phyloP scores from a whole-genome alignment of 805 yeast species.

The Pichia exigua region DNA sequence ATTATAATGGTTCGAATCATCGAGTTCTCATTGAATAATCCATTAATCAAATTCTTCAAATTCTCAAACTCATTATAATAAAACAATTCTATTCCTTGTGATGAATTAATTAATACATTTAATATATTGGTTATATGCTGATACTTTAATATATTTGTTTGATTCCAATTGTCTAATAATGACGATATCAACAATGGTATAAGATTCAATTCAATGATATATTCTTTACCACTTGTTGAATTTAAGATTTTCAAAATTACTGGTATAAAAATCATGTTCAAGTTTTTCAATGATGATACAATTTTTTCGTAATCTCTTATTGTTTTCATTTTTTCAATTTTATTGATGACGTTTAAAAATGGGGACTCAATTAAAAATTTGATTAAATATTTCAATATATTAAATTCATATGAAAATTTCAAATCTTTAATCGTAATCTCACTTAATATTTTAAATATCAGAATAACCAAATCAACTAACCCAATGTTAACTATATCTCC shows the following conservation, averaged over 20 bases:
- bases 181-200: conserved; percentile 56
- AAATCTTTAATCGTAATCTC: conserved; percentile 7
- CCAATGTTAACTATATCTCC: background rate
- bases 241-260: conserved; percentile 48
- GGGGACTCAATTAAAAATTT: conserved; percentile 12
- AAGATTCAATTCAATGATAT: conserved; percentile 53
- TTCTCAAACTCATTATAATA: conserved; percentile 49
- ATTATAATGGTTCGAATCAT: conserved; percentile 8
- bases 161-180: conserved; percentile 53
- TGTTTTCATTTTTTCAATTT: background rate
- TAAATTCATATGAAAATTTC: conserved; percentile 2
- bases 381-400: conserved; percentile 5
- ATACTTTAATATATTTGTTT: conserved; percentile 42
- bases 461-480: background rate
- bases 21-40: conserved; percentile 32
- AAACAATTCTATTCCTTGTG: conserved; percentile 69
- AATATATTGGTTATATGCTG: conserved; percentile 55
- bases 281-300: background rate
- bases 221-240: conserved; percentile 42
- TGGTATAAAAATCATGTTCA: conserved; percentile 6
- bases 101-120: conserved; percentile 53
- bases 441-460: conserved; percentile 2
- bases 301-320: background rate
- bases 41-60: conserved; percentile 48
- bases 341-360: background rate